These are phyloP conservation scores for Adansonia grandidieri DNA, from an alignment of 441 rosid genomes.

Conservation along the genomic window DNA sequence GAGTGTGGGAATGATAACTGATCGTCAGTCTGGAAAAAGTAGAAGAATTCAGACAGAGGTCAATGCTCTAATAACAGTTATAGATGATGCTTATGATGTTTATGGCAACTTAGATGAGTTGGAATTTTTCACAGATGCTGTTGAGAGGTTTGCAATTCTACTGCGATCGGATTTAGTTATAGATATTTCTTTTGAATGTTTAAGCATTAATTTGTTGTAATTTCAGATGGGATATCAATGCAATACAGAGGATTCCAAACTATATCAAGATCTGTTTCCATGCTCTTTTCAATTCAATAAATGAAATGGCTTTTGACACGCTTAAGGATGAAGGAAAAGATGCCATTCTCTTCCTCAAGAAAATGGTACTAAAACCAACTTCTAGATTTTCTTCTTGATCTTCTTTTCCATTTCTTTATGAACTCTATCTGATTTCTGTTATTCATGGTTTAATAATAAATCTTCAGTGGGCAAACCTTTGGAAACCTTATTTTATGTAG, in stretches of 20 bases:
- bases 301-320: constrained; percentile 26
- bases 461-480: too few relatives aligned
- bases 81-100: constrained; percentile 17
- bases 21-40: background rate
- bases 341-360: too few relatives aligned
- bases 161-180: too few relatives aligned
- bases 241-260: constrained; percentile 34
- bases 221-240: constrained; percentile 35
- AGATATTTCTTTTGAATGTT: background rate
- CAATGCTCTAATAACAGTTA: background rate
- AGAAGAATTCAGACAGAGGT: constrained; percentile 14
- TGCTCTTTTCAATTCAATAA: constrained; percentile 24
- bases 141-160: background rate
- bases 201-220: background rate
- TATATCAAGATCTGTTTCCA: constrained; percentile 37
- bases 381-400: background rate
- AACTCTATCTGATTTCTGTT: too few relatives aligned
- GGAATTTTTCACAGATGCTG: background rate
- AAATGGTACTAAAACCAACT: too few relatives aligned
- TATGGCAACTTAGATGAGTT: constrained; percentile 16
- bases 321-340: constrained; percentile 26
- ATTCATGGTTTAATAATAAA: too few relatives aligned
- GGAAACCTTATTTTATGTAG: too few relatives aligned
- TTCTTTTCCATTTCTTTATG: too few relatives aligned
- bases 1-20: background rate